Evolutionary conservation across 2,329 filamentous ascomycete genomes (phyloP).

Genomic region (Cytospora paraplurivora): DNA sequence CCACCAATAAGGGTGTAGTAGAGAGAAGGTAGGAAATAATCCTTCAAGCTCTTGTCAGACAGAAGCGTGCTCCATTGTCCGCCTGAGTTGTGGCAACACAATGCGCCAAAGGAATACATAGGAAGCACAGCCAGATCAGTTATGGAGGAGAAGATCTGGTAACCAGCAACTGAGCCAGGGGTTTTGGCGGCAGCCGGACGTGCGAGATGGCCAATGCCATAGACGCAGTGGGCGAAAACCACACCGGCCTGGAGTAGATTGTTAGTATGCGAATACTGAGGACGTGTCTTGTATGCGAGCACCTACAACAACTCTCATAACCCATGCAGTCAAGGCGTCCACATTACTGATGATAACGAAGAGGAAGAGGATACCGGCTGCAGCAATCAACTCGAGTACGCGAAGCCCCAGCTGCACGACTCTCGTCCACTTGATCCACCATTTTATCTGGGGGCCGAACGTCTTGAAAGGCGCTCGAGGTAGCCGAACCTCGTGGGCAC

Average conservation of each 20-base stretch:
- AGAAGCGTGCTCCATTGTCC: conserved; percentile 70
- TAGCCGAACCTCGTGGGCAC: conserved; percentile 64
- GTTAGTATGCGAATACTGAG: conserved; percentile 29
- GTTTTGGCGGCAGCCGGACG: conserved; percentile 71
- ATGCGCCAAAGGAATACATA: conserved; percentile 58
- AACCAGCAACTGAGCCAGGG: conserved; percentile 80
- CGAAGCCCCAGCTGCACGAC: conserved; percentile 70
- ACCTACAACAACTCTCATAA: conserved; percentile 74
- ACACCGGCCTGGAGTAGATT: conserved; percentile 65
- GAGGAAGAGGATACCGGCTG: conserved; percentile 71
- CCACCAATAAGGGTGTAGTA: conserved; percentile 69
- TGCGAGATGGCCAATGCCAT: conserved; percentile 79
- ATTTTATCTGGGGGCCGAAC: conserved; percentile 71
- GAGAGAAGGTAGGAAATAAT: conserved; percentile 64
- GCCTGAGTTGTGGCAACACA: conserved; percentile 49
- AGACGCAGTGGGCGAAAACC: conserved; percentile 69
- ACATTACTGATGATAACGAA: conserved; percentile 76
- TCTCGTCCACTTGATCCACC: conserved; percentile 69
- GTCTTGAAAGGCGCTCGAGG: conserved; percentile 63
- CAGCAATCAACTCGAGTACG: conserved; percentile 66
- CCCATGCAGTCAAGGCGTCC: conserved; percentile 67
- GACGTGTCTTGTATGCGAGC: neutral
- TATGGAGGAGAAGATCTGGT: conserved; percentile 80
- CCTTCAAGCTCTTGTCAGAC: conserved; percentile 54
- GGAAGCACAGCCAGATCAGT: conserved; percentile 64